Percentiles rank a stretch among this genome's conserved stretches.
Conservation (phyloP, 2,329 filamentous ascomycete species). For the Fusarium coicis region DNA sequence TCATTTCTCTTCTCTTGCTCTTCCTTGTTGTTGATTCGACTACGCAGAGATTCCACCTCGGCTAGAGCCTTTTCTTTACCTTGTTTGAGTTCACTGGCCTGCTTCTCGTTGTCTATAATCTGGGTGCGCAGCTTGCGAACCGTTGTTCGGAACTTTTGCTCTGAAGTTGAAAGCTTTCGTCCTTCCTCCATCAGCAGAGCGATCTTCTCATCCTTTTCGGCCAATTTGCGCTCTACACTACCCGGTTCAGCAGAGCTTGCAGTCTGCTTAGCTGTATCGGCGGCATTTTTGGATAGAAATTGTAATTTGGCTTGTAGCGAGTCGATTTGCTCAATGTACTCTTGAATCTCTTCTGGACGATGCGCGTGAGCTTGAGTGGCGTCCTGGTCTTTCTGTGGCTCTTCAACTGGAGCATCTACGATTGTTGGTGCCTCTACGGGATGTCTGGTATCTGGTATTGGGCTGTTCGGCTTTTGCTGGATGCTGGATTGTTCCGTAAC, state of each 20-base stretch:
- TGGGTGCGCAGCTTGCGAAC: constrained; percentile 84
- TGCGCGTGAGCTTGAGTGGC: constrained; percentile 41
- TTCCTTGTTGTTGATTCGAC: constrained; percentile 60
- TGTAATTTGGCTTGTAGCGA: constrained; percentile 90
- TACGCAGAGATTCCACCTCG: constrained; percentile 60
- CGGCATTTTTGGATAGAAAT: constrained; percentile 84
- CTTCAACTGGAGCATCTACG: not conserved
- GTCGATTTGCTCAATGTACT: constrained; percentile 89
- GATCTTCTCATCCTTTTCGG: constrained; percentile 91
- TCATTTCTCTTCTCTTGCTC: constrained; percentile 65
- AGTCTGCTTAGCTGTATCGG: constrained; percentile 77
- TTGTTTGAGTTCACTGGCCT: constrained; percentile 67
- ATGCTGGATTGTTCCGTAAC: not conserved
- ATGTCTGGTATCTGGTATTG: not conserved
- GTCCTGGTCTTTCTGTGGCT: constrained; percentile 25
- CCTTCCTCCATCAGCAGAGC: constrained; percentile 92
- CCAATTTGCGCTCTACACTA: constrained; percentile 79
- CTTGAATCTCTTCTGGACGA: constrained; percentile 84
- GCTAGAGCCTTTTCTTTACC: constrained; percentile 68
- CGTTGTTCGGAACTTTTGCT: constrained; percentile 83
- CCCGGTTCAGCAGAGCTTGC: constrained; percentile 71
- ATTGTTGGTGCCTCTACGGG: not conserved
- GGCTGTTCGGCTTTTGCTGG: not conserved
- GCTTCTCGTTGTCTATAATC: constrained; percentile 72
- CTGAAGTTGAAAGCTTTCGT: constrained; percentile 84